phyloP scores from a whole-genome alignment of 2,329 filamentous ascomycete species.

The Pseudogymnoascus sp. region DNA sequence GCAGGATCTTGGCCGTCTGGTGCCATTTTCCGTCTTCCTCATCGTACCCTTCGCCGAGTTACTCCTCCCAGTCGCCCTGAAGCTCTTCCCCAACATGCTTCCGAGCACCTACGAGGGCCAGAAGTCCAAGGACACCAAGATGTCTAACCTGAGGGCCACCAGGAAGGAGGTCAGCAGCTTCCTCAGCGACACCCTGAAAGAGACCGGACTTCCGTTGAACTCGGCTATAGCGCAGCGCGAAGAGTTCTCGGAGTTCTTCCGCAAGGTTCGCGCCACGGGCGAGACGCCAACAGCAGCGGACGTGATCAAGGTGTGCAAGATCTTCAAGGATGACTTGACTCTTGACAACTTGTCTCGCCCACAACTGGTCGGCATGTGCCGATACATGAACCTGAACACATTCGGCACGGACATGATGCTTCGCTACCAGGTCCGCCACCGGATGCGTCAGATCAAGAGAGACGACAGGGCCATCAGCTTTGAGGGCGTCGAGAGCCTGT shows the following conservation, averaged over 20 bases:
- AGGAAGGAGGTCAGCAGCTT: constrained; percentile 91
- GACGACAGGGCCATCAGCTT: constrained; percentile 91
- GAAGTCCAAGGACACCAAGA: constrained; percentile 84
- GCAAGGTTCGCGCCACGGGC: constrained; percentile 85
- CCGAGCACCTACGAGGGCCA: constrained; percentile 95
- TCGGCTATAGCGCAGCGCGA: constrained; percentile 78
- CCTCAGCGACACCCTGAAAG: constrained; percentile 76
- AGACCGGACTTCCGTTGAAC: constrained; percentile 87
- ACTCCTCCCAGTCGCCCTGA: constrained; percentile 81
- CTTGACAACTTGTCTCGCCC: constrained; percentile 94
- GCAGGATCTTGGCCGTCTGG: constrained; percentile 81
- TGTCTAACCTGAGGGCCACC: constrained; percentile 68
- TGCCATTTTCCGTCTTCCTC: constrained; percentile 94
- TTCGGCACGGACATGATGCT: constrained; percentile 98
- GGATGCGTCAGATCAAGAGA: constrained; percentile 98
- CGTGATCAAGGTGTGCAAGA: constrained; percentile 97
- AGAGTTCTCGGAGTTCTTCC: constrained; percentile 95
- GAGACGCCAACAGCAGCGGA: constrained; percentile 82
- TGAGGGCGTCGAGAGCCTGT: constrained; percentile 86
- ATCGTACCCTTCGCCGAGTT: constrained; percentile 95
- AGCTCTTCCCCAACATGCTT: constrained; percentile 92
- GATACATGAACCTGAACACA: constrained; percentile 95
- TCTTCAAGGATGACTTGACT: constrained; percentile 96
- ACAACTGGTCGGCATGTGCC: constrained; percentile 94
- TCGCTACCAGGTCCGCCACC: constrained; percentile 90